Evolutionary conservation across 164 flowering plant genomes (phyloP), one percentile per base, ranked within the genome.

Genomic region (Nymphaea thermarum): DNA sequence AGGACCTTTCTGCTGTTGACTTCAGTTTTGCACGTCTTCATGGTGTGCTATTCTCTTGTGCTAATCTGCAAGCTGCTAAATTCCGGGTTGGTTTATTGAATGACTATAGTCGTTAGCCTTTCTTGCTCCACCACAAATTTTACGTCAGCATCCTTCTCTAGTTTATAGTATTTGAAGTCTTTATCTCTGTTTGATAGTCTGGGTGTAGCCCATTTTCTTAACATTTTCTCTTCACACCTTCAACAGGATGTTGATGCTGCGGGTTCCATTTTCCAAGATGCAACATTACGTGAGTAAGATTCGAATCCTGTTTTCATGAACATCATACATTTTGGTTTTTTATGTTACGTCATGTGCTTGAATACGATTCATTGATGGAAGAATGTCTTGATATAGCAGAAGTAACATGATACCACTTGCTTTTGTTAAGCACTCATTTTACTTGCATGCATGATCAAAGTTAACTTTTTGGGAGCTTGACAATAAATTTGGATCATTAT

Each of bases 1-100:
- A 93, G 98, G 98, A 93, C 76, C 82, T 93, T 17, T 93, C 93
- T 66, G 67, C 6, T 76, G 97, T 93, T 70, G 97, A 93, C 78
- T 93, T 93, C 87, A 89, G 98, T 81, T 81, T 77, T 83, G 94
- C 93, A 43, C 80, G 87, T 71, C 86, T 93, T 57, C 78, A 72
- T 73, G 81, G 78, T 78, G 91, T 88, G 4, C 85, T 89, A 70
- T 93, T 93, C 77, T 89, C 97, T 66, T 89, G 87, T 68, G 96
- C 98, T 69, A 87, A 91, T 77, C 96, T 93, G 73, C 96, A 89
- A 25, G 79, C 84, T 73, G 94, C 98, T 45, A 93, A 89, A 81
- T 91, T 93, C 69, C 82, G 80, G 83, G 98, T 93, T 75, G 25
- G 83, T 68, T 63, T 55, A 8, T 61, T 25, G 63, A 5, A 25